A percentile compares a stretch with the other conserved stretches of the same genome.
These are phyloP conservation scores for Fusarium algeriense DNA, from an alignment of 2,329 filamentous ascomycete species.

Conservation along the genomic window DNA sequence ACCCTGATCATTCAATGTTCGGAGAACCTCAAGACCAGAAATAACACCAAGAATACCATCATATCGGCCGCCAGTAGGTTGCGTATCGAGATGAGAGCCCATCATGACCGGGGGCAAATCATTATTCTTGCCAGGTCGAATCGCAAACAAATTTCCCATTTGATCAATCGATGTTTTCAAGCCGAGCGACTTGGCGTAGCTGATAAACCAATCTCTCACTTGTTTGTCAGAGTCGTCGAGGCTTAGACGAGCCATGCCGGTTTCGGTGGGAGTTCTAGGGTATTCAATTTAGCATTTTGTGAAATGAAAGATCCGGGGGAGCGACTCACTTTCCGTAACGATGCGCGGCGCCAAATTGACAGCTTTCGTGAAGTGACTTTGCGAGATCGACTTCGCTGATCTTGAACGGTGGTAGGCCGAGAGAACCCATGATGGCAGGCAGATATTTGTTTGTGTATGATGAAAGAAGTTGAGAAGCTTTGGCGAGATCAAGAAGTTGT, in stretches of 20 bases:
- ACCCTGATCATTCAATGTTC: background rate
- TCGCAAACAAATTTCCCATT: slow-evolving; percentile 10
- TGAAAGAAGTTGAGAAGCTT: too few species aligned
- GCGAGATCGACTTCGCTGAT: slow-evolving; percentile 1
- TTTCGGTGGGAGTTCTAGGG: slow-evolving; percentile 1
- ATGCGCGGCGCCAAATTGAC: slow-evolving; percentile 10
- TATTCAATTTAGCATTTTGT: accelerated
- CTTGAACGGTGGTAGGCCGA: background rate
- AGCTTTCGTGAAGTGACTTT: slow-evolving; percentile 6
- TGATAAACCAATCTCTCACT: slow-evolving; percentile 17
- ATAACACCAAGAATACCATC: slow-evolving; percentile 14
- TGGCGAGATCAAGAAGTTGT: too few species aligned
- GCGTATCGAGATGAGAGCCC: slow-evolving; percentile 10
- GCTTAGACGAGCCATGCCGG: slow-evolving; percentile 5
- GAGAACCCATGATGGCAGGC: background rate
- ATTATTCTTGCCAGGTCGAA: background rate
- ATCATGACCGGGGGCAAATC: background rate
- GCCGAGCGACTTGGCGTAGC: slow-evolving; percentile 1
- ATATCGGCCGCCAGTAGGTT: slow-evolving; percentile 1
- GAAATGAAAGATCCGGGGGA: accelerated
- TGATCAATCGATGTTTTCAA: background rate
- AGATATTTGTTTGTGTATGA: accelerated
- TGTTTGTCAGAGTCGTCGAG: slow-evolving; percentile 17
- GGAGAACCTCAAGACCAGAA: background rate
- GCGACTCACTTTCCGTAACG: slow-evolving; percentile 8